These are phyloP conservation scores for Danielia reshetovae DNA, from an alignment of 805 yeast species.

Conservation along the genomic window DNA sequence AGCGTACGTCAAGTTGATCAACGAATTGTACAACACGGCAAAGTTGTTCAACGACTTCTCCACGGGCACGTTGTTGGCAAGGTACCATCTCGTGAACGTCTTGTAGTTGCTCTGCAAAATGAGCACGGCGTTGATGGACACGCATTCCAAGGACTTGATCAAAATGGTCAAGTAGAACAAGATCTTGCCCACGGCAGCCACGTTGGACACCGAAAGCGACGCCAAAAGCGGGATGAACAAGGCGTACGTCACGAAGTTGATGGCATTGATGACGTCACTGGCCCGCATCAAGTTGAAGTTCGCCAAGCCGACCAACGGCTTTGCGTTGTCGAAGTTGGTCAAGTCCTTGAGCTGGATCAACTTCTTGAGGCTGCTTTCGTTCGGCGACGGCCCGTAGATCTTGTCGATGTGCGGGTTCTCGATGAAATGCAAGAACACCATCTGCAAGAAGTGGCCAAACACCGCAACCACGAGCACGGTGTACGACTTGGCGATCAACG, in stretches of 20 bases:
- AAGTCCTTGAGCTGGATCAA: slow-evolving; percentile 47
- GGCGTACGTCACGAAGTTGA: slow-evolving; percentile 39
- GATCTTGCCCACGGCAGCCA: slow-evolving; percentile 14
- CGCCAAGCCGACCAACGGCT: slow-evolving; percentile 55
- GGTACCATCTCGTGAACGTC: slow-evolving; percentile 59
- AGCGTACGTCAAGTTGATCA: slow-evolving; percentile 51
- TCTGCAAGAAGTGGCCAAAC: slow-evolving; percentile 73
- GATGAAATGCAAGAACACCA: slow-evolving; percentile 66
- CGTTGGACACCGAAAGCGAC: slow-evolving; percentile 22
- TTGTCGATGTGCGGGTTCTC: slow-evolving; percentile 87
- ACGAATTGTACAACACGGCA: slow-evolving; percentile 58
- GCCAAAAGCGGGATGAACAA: slow-evolving; percentile 40
- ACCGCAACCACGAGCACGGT: slow-evolving; percentile 65
- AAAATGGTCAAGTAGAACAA: slow-evolving; percentile 39
- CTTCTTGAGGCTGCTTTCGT: slow-evolving; percentile 32
- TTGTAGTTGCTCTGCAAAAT: slow-evolving; percentile 56
- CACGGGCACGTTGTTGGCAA: slow-evolving; percentile 61
- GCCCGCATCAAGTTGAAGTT: slow-evolving; percentile 63
- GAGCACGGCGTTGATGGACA: slow-evolving; percentile 48
- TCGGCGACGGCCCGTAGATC: slow-evolving; percentile 55
- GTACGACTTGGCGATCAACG: slow-evolving; percentile 70
- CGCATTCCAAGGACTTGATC: slow-evolving; percentile 48
- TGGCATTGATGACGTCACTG: slow-evolving; percentile 53
- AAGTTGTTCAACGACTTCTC: slow-evolving; percentile 68
- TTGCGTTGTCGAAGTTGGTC: slow-evolving; percentile 36